Evolutionary conservation across 2,329 filamentous ascomycete genomes (phyloP), one percentile per base, ranked within the genome.

Genomic region (Pseudogymnoascus pannorum): DNA sequence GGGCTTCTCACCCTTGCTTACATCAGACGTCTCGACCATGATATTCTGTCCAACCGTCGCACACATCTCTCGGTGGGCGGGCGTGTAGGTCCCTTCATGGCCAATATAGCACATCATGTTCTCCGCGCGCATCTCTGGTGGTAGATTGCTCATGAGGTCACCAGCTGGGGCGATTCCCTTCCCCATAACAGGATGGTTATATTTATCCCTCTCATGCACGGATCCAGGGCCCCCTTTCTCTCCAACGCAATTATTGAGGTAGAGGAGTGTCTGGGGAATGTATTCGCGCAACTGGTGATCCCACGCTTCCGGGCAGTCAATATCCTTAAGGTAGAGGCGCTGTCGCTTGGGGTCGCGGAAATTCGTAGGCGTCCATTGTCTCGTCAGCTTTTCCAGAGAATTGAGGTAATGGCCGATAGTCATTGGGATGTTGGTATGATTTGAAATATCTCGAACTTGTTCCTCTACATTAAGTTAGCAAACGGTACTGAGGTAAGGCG

Each of bases 51-150:
- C 93, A 11, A 97, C 77, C 35, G 89, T 96, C 11, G 91, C 94
- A 74, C 94, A 99, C 94, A 99, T 99, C 73, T 99, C 94, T 66
- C 91, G 86, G 75, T 99, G 94, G 0, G 92, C 87, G 8, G 94
- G 93, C 0, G 94, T 99, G 71, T 93, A 97, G 1, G 94, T 99
- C 5, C 94, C 94, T 76, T 99, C 94, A 69, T 97, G 93, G 0
- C 94, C 94, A 68, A 97, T 88, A 70, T 99, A 99, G 73, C 93
- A 97, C 94, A 97, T 97, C 67, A 99, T 80, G 65, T 99, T 99
- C 71, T 96, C 87, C 0, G 94, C 94, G 57, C 92, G 87, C 91
- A 97, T 97, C 42, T 88, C 84, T 44, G 81, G 77, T 0, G 92
- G 91, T 4, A 99, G 80, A 68, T 89, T 92, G 72, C 92, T 96